A percentile compares a stretch with the other conserved stretches of the same genome.
phyloP scores from a whole-genome alignment of 345 rosid species.

The Acer negundo region DNA sequence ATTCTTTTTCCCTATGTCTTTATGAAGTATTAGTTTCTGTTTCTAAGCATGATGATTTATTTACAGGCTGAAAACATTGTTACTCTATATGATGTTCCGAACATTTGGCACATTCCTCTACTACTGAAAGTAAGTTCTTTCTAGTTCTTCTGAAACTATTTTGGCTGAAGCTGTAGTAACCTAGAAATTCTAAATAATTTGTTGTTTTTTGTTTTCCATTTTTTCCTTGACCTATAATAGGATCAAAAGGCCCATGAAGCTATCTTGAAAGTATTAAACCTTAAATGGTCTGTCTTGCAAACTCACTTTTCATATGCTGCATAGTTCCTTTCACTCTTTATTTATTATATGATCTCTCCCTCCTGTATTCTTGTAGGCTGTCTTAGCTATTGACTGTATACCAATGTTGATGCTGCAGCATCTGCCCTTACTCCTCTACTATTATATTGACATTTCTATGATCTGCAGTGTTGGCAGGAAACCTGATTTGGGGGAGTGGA shows the following conservation, averaged over 20 bases:
- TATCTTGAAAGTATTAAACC: conserved; percentile 73
- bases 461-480: conserved; percentile 58
- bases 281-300: conserved; percentile 56
- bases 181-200: not conserved
- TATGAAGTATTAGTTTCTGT: not conserved
- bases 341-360: conserved; percentile 10
- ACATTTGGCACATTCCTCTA: conserved; percentile 94
- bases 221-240: conserved; percentile 37
- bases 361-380: not conserved
- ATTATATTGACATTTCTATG: conserved; percentile 15
- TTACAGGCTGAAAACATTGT: conserved; percentile 76
- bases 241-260: conserved; percentile 93
- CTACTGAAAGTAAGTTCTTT: conserved; percentile 63
- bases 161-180: conserved; percentile 1
- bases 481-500: conserved; percentile 81
- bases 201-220: conserved; percentile 16
- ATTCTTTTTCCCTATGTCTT: conserved; percentile 1
- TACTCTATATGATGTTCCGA: conserved; percentile 83
- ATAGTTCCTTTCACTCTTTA: not conserved
- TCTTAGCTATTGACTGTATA: conserved; percentile 5
- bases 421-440: conserved; percentile 6
- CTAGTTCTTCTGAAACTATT: not conserved
- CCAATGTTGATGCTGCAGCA: conserved; percentile 13
- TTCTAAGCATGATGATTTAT: conserved; percentile 15
- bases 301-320: not conserved